Evolutionary conservation across 768 basidiomycete genomes (phyloP).

Genomic region (Amanita inopinata): DNA sequence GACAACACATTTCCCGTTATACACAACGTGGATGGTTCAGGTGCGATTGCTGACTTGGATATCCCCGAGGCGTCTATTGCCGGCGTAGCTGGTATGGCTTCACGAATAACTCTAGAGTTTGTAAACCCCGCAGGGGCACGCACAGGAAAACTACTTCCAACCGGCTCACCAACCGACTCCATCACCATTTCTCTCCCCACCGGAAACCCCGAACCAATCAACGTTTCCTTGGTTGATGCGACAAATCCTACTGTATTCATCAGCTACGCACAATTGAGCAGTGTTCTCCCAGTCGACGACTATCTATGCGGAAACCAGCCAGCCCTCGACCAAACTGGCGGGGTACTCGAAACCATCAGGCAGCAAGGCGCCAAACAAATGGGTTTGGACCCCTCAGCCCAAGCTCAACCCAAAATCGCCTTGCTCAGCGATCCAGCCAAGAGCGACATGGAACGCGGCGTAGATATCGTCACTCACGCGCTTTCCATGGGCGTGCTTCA

Average conservation of each 20-base stretch:
- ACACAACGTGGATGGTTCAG: constrained; percentile 11
- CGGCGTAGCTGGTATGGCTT: constrained; percentile 58
- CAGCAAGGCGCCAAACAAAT: constrained; percentile 46
- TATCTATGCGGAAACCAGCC: constrained; percentile 24
- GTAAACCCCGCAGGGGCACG: constrained; percentile 56
- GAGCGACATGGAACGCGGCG: constrained; percentile 19
- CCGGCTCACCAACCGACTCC: constrained; percentile 37
- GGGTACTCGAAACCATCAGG: constrained; percentile 43
- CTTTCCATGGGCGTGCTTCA: constrained; percentile 66
- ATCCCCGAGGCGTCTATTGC: constrained; percentile 47
- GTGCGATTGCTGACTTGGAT: constrained; percentile 33
- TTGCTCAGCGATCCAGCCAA: constrained; percentile 31
- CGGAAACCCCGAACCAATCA: constrained; percentile 17
- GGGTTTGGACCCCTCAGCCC: constrained; percentile 52
- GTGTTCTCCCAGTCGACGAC: constrained; percentile 28
- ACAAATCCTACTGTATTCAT: constrained; percentile 71
- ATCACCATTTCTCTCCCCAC: constrained; percentile 23
- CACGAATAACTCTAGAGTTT: constrained; percentile 58
- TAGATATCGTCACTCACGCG: constrained; percentile 47
- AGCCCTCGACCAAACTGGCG: constrained; percentile 15
- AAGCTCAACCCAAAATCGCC: constrained; percentile 67
- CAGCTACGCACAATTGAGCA: constrained; percentile 29
- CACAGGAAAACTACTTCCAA: constrained; percentile 63
- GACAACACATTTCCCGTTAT: constrained; percentile 61
- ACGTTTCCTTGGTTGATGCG: constrained; percentile 56